Percentiles rank a stretch among this genome's conserved stretches.
These are phyloP conservation scores for Chlorella sp. DNA, from an alignment of 139 green algal species.

Conservation along the genomic window DNA sequence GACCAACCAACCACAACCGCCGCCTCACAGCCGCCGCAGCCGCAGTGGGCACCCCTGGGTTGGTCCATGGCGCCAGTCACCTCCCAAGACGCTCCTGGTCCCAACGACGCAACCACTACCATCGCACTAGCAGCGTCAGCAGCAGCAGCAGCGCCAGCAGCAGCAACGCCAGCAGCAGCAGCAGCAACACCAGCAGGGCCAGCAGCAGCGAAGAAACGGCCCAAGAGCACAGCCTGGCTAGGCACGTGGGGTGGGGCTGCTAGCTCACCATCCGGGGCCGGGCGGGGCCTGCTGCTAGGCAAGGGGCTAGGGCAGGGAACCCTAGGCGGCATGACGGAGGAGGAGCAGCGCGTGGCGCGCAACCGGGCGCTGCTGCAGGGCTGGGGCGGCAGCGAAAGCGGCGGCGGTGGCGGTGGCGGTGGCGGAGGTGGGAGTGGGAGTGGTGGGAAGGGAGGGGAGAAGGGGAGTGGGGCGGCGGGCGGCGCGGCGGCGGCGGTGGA, in stretches of 20 bases:
- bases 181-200: background rate
- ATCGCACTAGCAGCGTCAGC: too few species aligned
- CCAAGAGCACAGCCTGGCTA: background rate
- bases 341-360: background rate
- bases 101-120: too few species aligned
- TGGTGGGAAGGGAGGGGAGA: too few species aligned
- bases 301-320: background rate
- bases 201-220: background rate
- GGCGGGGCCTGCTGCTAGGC: background rate
- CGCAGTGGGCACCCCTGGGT: too few species aligned
- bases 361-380: background rate
- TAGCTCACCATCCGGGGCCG: background rate
- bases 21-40: too few species aligned
- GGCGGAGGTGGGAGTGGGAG: background rate
- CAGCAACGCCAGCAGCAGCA: slow-evolving; percentile 5
- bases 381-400: background rate
- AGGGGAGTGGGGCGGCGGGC: background rate
- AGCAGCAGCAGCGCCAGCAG: background rate
- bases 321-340: too few species aligned
- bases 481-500: background rate
- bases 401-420: background rate
- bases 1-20: too few species aligned
- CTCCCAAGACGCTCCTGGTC: too few species aligned
- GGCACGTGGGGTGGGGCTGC: background rate
- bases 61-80: too few species aligned